Evolutionary conservation across 169 alveolate species (phyloP), one percentile per base, ranked within the genome.

Genomic region (Plasmodium billcollinsi): DNA sequence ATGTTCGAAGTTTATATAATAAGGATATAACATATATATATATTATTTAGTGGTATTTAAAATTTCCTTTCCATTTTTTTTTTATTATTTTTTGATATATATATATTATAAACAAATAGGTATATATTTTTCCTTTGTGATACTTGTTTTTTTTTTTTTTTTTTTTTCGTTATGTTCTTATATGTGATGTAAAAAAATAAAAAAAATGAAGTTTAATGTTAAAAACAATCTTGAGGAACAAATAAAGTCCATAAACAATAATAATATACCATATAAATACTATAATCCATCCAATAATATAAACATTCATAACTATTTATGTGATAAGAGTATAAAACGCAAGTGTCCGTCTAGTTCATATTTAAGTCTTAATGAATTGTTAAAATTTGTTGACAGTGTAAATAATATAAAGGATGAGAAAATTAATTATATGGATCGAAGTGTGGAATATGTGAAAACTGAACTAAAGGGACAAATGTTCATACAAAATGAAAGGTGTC

Each of bases 291-390:
- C 85, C 43, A 54, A 83, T 71, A 83, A 83, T 8, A 61, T 67
- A 62, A 83, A 83, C n/a, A 83, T 83, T 70, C 62, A 11, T n/a
- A 83, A 83, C 47, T 83, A 83, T 71, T 83, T 83, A 70, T 59
- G 24, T 33, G 83, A 69, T 45, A 83, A 63, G 21, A 59, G 71
- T 9, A 39, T 83, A 12, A 58, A 45, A 39, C 70, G 21, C 33
- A 56, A 45, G 20, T 71, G 73, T 59, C 66, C 71, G 65, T 21
- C 83, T 50, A 59, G 71, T 63, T 50, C 74, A 1, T 83, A 83
- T 66, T 18, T 83, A 71, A 69, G 85, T 20, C 74, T 83, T 59
- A 71, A 83, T 50, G 86, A 70, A 20, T 83, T 83, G 50, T 4
- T 70, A 33, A 43, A 63, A 70, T 69, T 83, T 5, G 73, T 70